A percentile compares a stretch with the other conserved stretches of the same genome.
These are phyloP conservation scores for Choiromyces venosus DNA, from an alignment of 495 filamentous ascomycete genomes.

Conservation along the genomic window DNA sequence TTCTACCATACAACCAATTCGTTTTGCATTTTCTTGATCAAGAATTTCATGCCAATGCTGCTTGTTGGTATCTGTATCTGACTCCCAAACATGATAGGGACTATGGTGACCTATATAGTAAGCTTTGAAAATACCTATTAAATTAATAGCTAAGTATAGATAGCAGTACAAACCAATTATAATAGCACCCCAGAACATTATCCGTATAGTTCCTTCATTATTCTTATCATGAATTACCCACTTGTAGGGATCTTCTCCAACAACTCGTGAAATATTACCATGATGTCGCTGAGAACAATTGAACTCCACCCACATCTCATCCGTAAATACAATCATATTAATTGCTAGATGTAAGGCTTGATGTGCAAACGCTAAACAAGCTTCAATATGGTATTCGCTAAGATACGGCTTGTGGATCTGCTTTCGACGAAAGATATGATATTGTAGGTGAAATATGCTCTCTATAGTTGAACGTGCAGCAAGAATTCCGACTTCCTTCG, in stretches of 20 bases:
- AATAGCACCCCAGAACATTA: not conserved
- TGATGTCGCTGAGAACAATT: not conserved
- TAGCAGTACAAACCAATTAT: no score
- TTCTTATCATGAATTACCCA: not conserved
- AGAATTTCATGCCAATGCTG: not conserved
- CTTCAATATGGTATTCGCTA: not conserved
- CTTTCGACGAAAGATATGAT: no score
- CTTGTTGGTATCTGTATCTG: not conserved
- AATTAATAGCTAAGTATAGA: no score
- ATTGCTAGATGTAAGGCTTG: not conserved
- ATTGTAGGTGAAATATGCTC: no score
- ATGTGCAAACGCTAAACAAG: not conserved
- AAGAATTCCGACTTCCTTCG: no score
- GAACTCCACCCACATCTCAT: constrained; percentile 9
- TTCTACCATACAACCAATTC: not conserved
- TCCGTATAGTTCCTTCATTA: not conserved
- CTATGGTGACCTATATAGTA: no score
- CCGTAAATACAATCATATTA: not conserved
- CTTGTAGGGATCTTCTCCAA: constrained; percentile 1
- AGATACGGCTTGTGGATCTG: no score
- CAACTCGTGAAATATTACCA: not conserved
- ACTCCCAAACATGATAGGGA: not conserved
- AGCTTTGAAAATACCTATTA: no score
- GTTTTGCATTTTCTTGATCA: not conserved
- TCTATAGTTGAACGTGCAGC: no score